Base-by-base conservation (phyloP, 305 asterid genomes). In the Fraxinus baroniana region DNA sequence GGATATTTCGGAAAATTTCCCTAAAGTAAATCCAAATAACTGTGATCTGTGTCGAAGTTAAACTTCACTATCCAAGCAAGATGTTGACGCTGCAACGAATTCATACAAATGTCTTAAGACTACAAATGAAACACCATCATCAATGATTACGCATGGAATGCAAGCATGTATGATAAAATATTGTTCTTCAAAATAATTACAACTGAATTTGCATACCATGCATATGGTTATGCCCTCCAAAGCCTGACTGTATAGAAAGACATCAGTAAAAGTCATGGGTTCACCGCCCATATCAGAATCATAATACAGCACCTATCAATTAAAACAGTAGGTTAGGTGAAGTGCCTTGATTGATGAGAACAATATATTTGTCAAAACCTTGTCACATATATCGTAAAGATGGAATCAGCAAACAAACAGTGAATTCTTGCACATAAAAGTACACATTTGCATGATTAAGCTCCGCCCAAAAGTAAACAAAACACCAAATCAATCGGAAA, bases 241-340 rank as follows among this genome's bases (percentile, higher is more conserved):
- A 83, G 99, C 97, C 89, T 94, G 99, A 85, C 99, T 96, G 87
- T 90, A 89, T 72, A 96, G 98, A 88, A 94, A 96, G 80, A 90
- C 95, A 79, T 96, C 98, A 78, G 89, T 93, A 81, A 96, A 96
- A 84, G 84, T 93, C 98, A 90, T 87, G 13, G 97, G 98, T 81
- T 91, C 97, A 81, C 94, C 94, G 24, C 89, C 95, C 83, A 93
- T 85, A 84, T 94, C 98, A 28, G 95, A 20, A 83, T 96, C 99
- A 86, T 89, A 91, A 87, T 93, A 96, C 74, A 93, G 81, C 85
- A 91, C 97, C 98, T 96, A 91, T 80, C 83, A 86, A 80, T 83
- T 74, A 66, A 80, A 86, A 72, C n/a, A 15, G 75, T 13, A 80
- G 72, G 76, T 81, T 76, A 86, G 80, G 55, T 52, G 49, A 83